Base-by-base conservation (phyloP, 2,329 filamentous ascomycete species). In the Botrytis galanthina region DNA sequence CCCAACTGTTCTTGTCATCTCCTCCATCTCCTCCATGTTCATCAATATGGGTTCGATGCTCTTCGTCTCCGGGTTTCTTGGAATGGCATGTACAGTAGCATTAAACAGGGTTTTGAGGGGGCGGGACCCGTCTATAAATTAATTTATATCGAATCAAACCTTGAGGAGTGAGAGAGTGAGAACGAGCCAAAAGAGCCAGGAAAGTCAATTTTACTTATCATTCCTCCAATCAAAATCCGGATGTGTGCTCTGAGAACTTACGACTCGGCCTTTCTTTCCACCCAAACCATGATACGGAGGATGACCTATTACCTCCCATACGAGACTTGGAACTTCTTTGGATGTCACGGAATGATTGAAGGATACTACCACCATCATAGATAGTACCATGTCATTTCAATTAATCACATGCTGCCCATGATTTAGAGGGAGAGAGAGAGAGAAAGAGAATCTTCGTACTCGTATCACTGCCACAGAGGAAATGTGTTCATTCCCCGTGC, bases 371-470 rank as follows among this genome's bases (percentile, higher is more conserved):
- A 51, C 48, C 48, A 51, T 64, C 48, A 26, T 57, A 57, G 60
- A 26, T 57, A 57, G 60, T 20, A 71, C 70, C 67, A 60, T 70
- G 51, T 35, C 54, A 44, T 60, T 22, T 59, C 37, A 46, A 67
- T 60, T n/a, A 71, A 71, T 54, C 59, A 66, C 60, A 66, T 44
- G 70, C 70, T 71, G 70, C n/a, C 57, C 60, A 54, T 57, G 59
- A 66, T 66, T n/a, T 66, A 32, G 4, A 26, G 22, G 3, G 10
- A n/a, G 48, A n/a, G 48, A 51, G 4, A 51, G 1, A n/a, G 22
- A n/a, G 4, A 14, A 1, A 51, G 46, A 51, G 10, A 26, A 12
- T 66, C 46, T 59, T 59, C 70, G 61, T 67, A 46, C 57, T 67
- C 70, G 70, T 72, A 72, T 67, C n/a, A 64, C 46, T 29, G 18